Evolutionary conservation across 2,329 filamentous ascomycete species (phyloP), one percentile per base, ranked within the genome.

Genomic region (Aspergillus sp.): DNA sequence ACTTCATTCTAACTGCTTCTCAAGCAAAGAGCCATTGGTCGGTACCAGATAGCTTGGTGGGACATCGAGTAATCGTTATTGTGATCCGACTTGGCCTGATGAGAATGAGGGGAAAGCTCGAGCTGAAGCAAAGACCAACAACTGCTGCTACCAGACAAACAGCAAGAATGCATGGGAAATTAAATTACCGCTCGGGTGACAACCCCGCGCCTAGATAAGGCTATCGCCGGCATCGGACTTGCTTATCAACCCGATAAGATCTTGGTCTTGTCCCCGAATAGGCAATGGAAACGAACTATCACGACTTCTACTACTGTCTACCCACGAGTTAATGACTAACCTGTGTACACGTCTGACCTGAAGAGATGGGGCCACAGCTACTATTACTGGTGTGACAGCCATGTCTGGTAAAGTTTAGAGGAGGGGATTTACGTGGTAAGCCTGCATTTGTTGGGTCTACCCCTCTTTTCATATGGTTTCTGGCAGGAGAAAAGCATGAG

Each of bases 201-300:
- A 47, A 45, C 53, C 53, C 65, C 62, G 58, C 72, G 72, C 70
- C 64, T 74, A 73, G 70, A 72, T 69, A 73, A 73, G 72, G 72
- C 64, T 74, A 74, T 62, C 65, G 65, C 70, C 72, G 72, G 72
- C 65, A 73, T 72, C 71, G 72, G 72, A 64, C 48, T 59, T 17
- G 36, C 54, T 56, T 58, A 64, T 63, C 52, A 43, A 52, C 12
- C 12, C 32, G n/a, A 55, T 47, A 43, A 17, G 51, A 28, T 36
- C 8, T 15, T 19, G 15, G n/a, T 6, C 2, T n/a, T 15, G 8
- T 30, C 23, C 21, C 21, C 28, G 2, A 39, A 52, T 28, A 17
- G 49, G 17, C 10, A 51, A 51, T 32, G 23, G 19, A 50, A 25
- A 32, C n/a, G 23, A 17, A 21, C 41, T 19, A 45, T n/a, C 32